Evolutionary conservation across 177 flowering plant species (phyloP), one percentile per base, ranked within the genome.

Genomic region (Vitis hybrid): DNA sequence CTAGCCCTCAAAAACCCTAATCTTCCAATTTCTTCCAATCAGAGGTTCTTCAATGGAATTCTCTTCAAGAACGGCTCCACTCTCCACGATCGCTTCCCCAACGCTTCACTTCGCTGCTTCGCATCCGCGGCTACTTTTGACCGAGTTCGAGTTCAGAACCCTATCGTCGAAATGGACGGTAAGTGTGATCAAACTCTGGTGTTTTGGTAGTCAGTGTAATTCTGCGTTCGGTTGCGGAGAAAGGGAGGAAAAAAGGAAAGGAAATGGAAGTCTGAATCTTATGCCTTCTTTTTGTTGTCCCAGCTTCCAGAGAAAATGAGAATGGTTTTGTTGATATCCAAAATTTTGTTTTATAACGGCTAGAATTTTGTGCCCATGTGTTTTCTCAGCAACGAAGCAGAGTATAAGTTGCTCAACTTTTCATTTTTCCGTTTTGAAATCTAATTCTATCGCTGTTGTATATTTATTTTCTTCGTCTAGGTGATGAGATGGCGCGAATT

Each of bases 121-220:
- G 80, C 89, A 33, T 79, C 90, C 62, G 62, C 87, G 1, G 49
- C 79, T 54, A 75, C 76, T 3, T 24, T 74, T 2, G 85, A 88
- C 47, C 77, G 79, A 72, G 76, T 94, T 74, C 76, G 80, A 57
- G 98, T 94, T 61, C 80, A 78, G 64, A 92, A 94, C 71, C 98
- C 98, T 5, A 80, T 92, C 62, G 98, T 94, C 17, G 98, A 94
- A 78, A 92, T 94, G 98, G 98, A 92, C 76, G 97, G 97, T 92
- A 77, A 62, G 56, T 38, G 24, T 65, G 22, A 9, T 5, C 57
- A 64, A 64, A 38, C 65, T 38, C 49, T 61, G 8, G 3, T 22
- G 3, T 64, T 18, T 70, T 50, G 38, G 14, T 54, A 12, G 1
- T 17, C n/a, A 3, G 9, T 7, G 33, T 2, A 47, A 7, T 65